phyloP scores from a whole-genome alignment of 768 basidiomycete species.

The Trametes cingulata region DNA sequence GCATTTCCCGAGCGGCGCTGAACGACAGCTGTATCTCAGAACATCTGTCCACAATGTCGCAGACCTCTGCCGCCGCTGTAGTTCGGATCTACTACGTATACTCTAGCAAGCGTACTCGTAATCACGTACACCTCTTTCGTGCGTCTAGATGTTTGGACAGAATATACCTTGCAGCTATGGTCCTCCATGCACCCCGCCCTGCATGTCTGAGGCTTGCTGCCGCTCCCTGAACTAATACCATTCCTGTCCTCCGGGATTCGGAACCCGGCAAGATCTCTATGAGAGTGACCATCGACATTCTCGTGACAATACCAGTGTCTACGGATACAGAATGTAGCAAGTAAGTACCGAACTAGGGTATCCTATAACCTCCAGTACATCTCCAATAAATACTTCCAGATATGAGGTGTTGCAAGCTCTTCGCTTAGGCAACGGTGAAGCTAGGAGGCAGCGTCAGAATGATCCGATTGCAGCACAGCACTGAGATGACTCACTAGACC shows the following conservation, averaged over 20 bases:
- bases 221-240: too few species aligned
- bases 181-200: neutral
- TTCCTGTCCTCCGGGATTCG: too few species aligned
- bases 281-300: slow-evolving; percentile 14
- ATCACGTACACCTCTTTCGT: too few species aligned
- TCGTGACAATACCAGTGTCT: slow-evolving; percentile 18
- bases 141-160: too few species aligned
- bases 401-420: neutral
- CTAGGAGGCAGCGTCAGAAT: slow-evolving; percentile 4
- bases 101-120: too few species aligned
- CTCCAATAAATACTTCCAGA: slow-evolving; percentile 16
- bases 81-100: slow-evolving; percentile 5
- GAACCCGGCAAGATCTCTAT: neutral
- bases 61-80: slow-evolving; percentile 78
- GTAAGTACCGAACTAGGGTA: slow-evolving; percentile 11
- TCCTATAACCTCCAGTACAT: slow-evolving; percentile 3
- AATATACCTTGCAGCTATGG: too few species aligned
- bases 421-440: slow-evolving; percentile 15
- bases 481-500: slow-evolving; percentile 35
- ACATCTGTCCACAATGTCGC: slow-evolving; percentile 90
- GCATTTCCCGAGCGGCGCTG: neutral
- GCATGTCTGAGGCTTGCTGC: neutral
- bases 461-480: neutral
- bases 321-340: slow-evolving; percentile 11
- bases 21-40: slow-evolving; percentile 47